phyloP scores from a whole-genome alignment of 305 asterid species.

The Fraxinus nigra region DNA sequence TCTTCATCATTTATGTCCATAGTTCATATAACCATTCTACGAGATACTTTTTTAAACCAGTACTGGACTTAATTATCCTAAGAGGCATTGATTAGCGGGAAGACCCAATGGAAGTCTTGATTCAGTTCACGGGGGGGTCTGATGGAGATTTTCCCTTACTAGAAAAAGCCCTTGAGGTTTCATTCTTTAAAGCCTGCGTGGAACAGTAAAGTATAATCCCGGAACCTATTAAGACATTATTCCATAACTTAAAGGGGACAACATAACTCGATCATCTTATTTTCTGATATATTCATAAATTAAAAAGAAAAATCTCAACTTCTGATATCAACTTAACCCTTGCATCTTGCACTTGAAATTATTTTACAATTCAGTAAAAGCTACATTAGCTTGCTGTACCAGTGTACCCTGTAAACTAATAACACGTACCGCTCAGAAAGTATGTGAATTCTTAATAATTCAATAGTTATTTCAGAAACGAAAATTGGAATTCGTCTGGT shows the following conservation, averaged over 20 bases:
- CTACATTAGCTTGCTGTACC: not conserved
- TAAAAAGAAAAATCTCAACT: not conserved
- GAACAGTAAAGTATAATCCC: not conserved
- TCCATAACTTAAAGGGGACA: not conserved
- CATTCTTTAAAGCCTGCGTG: not conserved
- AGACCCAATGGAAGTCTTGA: not conserved
- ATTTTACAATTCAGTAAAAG: constrained; percentile 1
- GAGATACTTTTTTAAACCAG: not conserved
- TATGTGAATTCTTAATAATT: not conserved
- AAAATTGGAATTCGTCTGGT: not conserved
- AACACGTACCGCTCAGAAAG: not conserved
- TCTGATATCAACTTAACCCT: not conserved
- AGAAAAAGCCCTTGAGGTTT: not conserved
- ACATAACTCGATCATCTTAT: not conserved
- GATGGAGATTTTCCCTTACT: not conserved
- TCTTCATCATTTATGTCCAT: not conserved
- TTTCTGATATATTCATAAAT: not conserved
- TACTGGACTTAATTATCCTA: not conserved
- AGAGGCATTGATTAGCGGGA: not conserved
- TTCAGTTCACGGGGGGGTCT: not conserved
- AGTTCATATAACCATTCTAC: not conserved
- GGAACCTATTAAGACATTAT: not conserved
- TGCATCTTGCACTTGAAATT: not conserved
- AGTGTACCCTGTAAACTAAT: not conserved
- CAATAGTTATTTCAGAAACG: not conserved